Evolutionary conservation across 2,329 filamentous ascomycete genomes (phyloP), one percentile per base, ranked within the genome.

Genomic region (Alternaria infectoria): DNA sequence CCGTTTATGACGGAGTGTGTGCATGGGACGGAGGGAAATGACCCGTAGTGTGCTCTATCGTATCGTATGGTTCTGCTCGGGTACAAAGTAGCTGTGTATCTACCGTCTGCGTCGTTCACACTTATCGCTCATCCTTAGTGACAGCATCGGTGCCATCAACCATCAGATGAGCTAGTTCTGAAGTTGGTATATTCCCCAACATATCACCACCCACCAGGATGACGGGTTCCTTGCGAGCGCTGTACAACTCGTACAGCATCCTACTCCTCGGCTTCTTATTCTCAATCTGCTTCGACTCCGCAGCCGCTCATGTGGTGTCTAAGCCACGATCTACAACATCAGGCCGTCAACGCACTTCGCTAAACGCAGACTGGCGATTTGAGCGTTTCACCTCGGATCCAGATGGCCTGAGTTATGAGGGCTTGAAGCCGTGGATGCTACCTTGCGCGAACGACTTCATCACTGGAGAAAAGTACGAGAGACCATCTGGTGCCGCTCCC

Each of bases 381-480:
- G 69, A 69, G 32, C 80, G 80, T 17, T 79, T 74, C 13, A 74
- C 73, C 25, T 69, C 66, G 4, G 81, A 80, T 58, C 74, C 80
- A 0, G 82, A 83, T 62, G 68, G 69, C 4, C 50, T 83, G 3
- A 71, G 69, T n/a, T 80, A 81, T 50, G 72, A 76, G 54, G 67
- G 70, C 1, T 69, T 83, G 12, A 83, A 82, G 65, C 69, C 74
- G 15, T 83, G 81, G 81, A 81, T 83, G 10, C 72, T 83, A 9
- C 81, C 81, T 15, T 77, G 75, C 3, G 81, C 72, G 4, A 83
- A 83, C 65, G 70, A 80, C 44, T 83, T 82, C 68, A 80, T 83
- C 49, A 70, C 50, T 4, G 75, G 77, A 52, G 67, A 72, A 7
- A 75, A 72, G 59, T 69, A 82, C 60, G 54, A 78, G 21, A 69